phyloP scores from a whole-genome alignment of 495 filamentous ascomycete genomes.

The Clavariopsis aquatica region DNA sequence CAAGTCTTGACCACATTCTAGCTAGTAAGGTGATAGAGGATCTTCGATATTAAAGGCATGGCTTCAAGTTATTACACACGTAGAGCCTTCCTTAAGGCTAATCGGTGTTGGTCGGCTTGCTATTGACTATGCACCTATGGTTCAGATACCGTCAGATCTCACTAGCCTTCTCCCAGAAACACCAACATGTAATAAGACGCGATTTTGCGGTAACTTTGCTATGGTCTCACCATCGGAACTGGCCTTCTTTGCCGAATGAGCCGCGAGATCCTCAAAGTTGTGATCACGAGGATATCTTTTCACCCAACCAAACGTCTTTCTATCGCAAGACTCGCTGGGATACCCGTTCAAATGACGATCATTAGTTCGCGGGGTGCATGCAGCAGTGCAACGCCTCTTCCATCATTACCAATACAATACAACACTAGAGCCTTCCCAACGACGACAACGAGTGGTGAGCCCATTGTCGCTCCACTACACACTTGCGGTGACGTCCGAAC shows the following conservation, averaged over 20 bases:
- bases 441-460: neutral
- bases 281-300: neutral
- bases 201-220: neutral
- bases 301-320: neutral
- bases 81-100: no score
- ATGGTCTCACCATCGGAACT: neutral
- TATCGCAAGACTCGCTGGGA: neutral
- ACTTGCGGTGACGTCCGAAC: no score
- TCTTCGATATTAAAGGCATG: neutral
- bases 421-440: neutral
- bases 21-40: neutral
- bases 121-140: no score
- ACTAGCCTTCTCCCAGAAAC: neutral
- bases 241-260: neutral
- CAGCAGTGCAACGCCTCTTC: constrained; percentile 2
- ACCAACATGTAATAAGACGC: neutral
- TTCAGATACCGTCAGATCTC: no score
- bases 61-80: no score
- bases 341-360: neutral
- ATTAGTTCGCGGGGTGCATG: constrained; percentile 4
- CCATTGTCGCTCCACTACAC: no score
- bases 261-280: neutral
- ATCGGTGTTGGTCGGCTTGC: no score
- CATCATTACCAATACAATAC: neutral
- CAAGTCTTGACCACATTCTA: neutral